A percentile compares a stretch with the other conserved stretches of the same genome.
These are phyloP conservation scores for Chaetoceros muelleri DNA, from an alignment of 108 stramenopile species.

Conservation along the genomic window DNA sequence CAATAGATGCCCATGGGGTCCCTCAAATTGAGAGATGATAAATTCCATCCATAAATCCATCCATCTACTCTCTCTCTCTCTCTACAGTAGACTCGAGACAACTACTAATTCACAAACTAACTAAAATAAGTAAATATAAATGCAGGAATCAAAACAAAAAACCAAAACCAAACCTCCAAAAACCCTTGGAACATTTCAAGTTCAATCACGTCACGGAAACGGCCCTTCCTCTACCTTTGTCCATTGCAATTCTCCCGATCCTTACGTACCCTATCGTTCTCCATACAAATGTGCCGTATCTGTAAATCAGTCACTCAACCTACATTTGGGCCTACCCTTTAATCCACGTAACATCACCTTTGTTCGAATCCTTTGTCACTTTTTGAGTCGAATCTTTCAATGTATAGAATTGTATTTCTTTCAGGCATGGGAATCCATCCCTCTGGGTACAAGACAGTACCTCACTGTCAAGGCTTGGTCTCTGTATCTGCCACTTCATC, in stretches of 20 bases:
- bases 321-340: slow-evolving; percentile 50
- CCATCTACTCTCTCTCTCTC: too few relatives aligned
- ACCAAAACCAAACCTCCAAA: too few relatives aligned
- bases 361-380: slow-evolving; percentile 10
- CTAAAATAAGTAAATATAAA: too few relatives aligned
- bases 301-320: slow-evolving; percentile 36
- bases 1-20: too few relatives aligned
- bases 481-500: slow-evolving; percentile 54
- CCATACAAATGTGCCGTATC: not conserved
- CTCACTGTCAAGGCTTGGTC: slow-evolving; percentile 42
- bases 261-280: not conserved
- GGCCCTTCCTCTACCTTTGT: too few relatives aligned
- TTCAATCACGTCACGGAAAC: not conserved
- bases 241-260: not conserved
- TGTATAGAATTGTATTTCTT: slow-evolving; percentile 37
- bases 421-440: slow-evolving; percentile 32
- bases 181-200: too few relatives aligned
- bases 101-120: too few relatives aligned
- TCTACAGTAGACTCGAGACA: too few relatives aligned
- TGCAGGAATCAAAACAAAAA: too few relatives aligned
- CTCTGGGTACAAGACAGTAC: slow-evolving; percentile 27
- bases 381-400: slow-evolving; percentile 16
- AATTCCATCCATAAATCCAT: too few relatives aligned
- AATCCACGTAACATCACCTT: slow-evolving; percentile 27
- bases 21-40: too few relatives aligned